These are phyloP conservation scores for Fusarium sp. DNA, from an alignment of 2,329 filamentous ascomycete species.

Conservation along the genomic window DNA sequence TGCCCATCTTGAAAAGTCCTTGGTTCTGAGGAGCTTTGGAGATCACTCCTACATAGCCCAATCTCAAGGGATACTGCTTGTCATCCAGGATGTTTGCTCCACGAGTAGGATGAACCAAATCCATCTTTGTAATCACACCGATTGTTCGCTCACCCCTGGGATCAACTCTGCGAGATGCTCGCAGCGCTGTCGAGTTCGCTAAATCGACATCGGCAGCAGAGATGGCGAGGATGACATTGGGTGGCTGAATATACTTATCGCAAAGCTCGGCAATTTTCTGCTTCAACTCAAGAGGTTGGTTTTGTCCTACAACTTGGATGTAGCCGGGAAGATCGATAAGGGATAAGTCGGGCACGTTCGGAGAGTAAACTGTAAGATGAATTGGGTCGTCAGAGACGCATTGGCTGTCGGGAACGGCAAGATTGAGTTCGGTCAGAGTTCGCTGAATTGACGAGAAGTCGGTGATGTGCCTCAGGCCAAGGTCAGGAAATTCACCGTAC, in stretches of 20 bases:
- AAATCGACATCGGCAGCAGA: conserved; percentile 97
- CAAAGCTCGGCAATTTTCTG: conserved; percentile 96
- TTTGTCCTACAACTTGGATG: conserved; percentile 92
- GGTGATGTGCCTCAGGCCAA: conserved; percentile 88
- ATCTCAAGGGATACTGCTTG: conserved; percentile 90
- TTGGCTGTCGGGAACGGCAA: conserved; percentile 88
- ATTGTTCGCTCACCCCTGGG: conserved; percentile 96
- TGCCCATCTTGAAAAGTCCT: conserved; percentile 85
- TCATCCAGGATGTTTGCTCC: conserved; percentile 84
- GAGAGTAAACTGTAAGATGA: conserved; percentile 93
- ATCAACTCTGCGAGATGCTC: conserved; percentile 91
- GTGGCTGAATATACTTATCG: conserved; percentile 96
- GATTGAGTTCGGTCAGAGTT: conserved; percentile 92
- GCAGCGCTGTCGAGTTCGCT: conserved; percentile 92
- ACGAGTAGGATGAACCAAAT: conserved; percentile 86
- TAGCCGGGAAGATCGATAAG: conserved; percentile 97
- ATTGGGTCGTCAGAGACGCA: conserved; percentile 98
- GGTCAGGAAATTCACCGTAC: conserved; percentile 94
- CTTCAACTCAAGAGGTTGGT: conserved; percentile 91
- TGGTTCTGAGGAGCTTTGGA: conserved; percentile 78
- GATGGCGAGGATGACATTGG: conserved; percentile 96
- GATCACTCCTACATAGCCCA: conserved; percentile 96
- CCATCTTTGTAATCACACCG: conserved; percentile 99
- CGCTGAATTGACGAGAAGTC: conserved; percentile 94
- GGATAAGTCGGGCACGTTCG: conserved; percentile 93